phyloP scores from a whole-genome alignment of 2,329 filamentous ascomycete genomes.

The Berkeleyomyces rouxiae region DNA sequence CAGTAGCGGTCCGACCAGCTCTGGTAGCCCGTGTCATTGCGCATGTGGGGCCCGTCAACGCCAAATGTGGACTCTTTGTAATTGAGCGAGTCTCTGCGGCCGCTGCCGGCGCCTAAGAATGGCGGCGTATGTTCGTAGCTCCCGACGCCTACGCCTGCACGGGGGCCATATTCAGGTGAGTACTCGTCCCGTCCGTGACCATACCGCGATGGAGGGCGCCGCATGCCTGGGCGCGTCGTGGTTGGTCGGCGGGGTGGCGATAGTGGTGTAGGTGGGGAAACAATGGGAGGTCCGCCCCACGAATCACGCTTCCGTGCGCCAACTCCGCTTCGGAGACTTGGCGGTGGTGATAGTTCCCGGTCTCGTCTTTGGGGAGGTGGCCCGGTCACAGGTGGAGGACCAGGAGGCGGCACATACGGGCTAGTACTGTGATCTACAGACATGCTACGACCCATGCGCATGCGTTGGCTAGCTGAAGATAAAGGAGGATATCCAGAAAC shows the following conservation, averaged over 20 bases:
- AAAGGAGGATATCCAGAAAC: constrained; percentile 9
- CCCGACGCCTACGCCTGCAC: neutral
- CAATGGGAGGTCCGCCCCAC: constrained; percentile 6
- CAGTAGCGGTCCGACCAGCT: constrained; percentile 6
- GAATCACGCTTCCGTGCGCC: constrained; percentile 10
- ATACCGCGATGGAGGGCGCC: constrained; percentile 2
- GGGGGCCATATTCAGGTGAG: constrained; percentile 1
- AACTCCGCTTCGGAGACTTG: constrained; percentile 1
- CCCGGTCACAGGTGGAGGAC: neutral
- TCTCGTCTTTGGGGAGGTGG: neutral
- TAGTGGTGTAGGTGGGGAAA: constrained; percentile 10
- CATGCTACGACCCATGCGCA: constrained; percentile 7
- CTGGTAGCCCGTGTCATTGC: neutral
- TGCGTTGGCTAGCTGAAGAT: neutral
- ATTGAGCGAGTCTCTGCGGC: constrained; percentile 1
- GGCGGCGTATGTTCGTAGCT: constrained; percentile 5
- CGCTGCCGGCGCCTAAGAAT: neutral
- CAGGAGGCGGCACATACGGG: constrained; percentile 3
- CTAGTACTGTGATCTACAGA: constrained; percentile 12
- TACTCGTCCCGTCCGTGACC: constrained; percentile 1
- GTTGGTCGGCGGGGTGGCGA: constrained; percentile 9
- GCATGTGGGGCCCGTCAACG: neutral
- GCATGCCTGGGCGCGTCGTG: constrained; percentile 2
- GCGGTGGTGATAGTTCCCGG: constrained; percentile 4
- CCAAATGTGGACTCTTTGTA: constrained; percentile 1